Conservation (phyloP, 371 early-diverging fungal species). For the Actinomortierella wolfii region DNA sequence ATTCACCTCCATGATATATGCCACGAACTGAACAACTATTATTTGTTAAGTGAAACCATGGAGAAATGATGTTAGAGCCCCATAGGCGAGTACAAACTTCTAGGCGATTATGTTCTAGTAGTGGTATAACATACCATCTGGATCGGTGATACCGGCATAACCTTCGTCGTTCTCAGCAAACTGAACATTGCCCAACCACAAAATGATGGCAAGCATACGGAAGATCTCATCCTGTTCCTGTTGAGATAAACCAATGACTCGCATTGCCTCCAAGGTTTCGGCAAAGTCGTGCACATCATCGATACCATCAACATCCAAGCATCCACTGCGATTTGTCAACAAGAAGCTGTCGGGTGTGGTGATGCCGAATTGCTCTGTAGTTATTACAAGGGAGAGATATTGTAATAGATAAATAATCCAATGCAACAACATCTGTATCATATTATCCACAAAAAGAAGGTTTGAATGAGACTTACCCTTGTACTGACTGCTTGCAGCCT, state of each 20-base stretch:
- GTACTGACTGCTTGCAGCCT: conserved; percentile 76
- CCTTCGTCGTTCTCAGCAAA: conserved; percentile 73
- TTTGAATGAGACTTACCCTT: conserved; percentile 55
- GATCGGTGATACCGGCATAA: conserved; percentile 66
- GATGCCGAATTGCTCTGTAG: conserved; percentile 73
- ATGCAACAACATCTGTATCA: conserved; percentile 1
- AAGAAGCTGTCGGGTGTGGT: conserved; percentile 82
- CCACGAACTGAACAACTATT: conserved; percentile 73
- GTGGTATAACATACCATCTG: conserved; percentile 55
- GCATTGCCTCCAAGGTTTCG: conserved; percentile 82
- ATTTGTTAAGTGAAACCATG: neutral
- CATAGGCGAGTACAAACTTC: neutral
- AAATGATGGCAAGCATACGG: conserved; percentile 78
- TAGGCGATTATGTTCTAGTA: too few relatives aligned
- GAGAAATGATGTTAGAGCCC: neutral
- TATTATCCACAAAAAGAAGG: too few relatives aligned
- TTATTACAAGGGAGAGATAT: neutral
- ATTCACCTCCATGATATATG: conserved; percentile 77
- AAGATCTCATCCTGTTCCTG: conserved; percentile 81
- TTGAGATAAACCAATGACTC: conserved; percentile 73
- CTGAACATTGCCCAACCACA: conserved; percentile 85
- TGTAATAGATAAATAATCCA: conserved; percentile 10
- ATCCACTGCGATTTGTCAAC: conserved; percentile 77
- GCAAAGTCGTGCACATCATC: conserved; percentile 76
- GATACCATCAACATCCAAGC: conserved; percentile 83